Evolutionary conservation across 768 basidiomycete species (phyloP), one percentile per base, ranked within the genome.

Genomic region (Tylopilus plumbeoviolaceoides): DNA sequence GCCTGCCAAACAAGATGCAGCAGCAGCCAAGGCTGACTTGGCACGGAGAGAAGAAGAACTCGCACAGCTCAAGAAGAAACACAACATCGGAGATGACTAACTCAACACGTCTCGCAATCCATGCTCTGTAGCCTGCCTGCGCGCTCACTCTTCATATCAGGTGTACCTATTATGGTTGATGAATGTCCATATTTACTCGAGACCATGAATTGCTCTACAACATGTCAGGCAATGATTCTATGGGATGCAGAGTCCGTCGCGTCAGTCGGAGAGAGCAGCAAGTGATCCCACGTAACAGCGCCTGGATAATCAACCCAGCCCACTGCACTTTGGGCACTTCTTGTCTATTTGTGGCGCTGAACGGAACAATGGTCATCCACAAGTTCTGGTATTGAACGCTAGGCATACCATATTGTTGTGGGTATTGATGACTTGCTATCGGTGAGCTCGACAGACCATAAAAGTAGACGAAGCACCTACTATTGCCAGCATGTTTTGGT

Each of bases 1-100:
- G 86, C 92, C 94, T 35, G 87, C 92, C n/a, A 91, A 94, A 70
- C 92, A 95, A 64, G 92, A 95, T 62, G 92, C 92, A 2, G 91
- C 92, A 1, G 87, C 91, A 7, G 88, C 89, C 14, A 97, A 97
- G 66, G 90, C 91, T 20, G 95, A 98, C 60, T 73, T 98, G 47
- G 90, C 91, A 14, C 83, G 84, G 61, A 77, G 95, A 63, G 95
- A 98, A 74, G 88, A 93, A 70, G 95, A 95, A 59, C 75, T 98
- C 33, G 83, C 81, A 1, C 83, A 85, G 58, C 76, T 95, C 63
- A 98, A 98, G 79, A 81, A 83, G 72, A 85, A 84, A 67, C 89
- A 93, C 66, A 70, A 92, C 60, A 91, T 95, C 59, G 87, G 85
- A 48, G 90, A 92, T 58, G 79, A 82, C 54, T 87, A 71, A 77